phyloP scores from a whole-genome alignment of 1,139 yeast genomes.

The Blastobotrys aristatus region DNA sequence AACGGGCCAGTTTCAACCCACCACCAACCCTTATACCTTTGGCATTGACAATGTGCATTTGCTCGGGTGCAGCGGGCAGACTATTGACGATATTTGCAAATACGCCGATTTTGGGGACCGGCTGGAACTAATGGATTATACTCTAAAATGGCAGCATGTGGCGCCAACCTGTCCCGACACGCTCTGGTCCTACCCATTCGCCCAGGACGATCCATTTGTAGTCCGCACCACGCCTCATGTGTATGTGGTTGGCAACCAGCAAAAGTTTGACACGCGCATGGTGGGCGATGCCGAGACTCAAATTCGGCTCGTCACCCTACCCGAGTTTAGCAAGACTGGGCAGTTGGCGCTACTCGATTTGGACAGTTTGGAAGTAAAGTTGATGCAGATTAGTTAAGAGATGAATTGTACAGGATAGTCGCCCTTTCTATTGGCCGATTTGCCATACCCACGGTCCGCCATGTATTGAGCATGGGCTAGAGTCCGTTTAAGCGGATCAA shows the following conservation, averaged over 20 bases:
- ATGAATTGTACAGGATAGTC: constrained; percentile 28
- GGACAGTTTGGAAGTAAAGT: constrained; percentile 41
- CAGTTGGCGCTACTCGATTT: constrained; percentile 64
- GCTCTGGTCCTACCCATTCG: constrained; percentile 72
- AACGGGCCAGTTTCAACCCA: constrained; percentile 26
- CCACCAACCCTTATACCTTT: constrained; percentile 77
- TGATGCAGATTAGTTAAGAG: neutral
- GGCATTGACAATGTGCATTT: constrained; percentile 50
- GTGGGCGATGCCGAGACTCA: constrained; percentile 36
- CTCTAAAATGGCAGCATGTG: constrained; percentile 76
- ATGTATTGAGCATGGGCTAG: constrained; percentile 42
- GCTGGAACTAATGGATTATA: constrained; percentile 57
- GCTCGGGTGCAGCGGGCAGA: constrained; percentile 81
- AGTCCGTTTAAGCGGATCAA: constrained; percentile 41
- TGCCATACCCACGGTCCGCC: constrained; percentile 47
- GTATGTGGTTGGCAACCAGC: constrained; percentile 82
- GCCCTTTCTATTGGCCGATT: constrained; percentile 40
- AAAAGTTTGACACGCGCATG: constrained; percentile 44
- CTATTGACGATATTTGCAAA: constrained; percentile 67
- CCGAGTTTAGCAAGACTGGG: constrained; percentile 62
- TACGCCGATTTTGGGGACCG: constrained; percentile 41
- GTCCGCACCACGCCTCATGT: constrained; percentile 76
- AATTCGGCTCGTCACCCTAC: constrained; percentile 61
- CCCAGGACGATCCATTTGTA: constrained; percentile 77
- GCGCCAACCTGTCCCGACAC: constrained; percentile 98